Evolutionary conservation across 352 stramenopile species (phyloP), one percentile per base, ranked within the genome.

Genomic region (Poterioochromonas sp.): DNA sequence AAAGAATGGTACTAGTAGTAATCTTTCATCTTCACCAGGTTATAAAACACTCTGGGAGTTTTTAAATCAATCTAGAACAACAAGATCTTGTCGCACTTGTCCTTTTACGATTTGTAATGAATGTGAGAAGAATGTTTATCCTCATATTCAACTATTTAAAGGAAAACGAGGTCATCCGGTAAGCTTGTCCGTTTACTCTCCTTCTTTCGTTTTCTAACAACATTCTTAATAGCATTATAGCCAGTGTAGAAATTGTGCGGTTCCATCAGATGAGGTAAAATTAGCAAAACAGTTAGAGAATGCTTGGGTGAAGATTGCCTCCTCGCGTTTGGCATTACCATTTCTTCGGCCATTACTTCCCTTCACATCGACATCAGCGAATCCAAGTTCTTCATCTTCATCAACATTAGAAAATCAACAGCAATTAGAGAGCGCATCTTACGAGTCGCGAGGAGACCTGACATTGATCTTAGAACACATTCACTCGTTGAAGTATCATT

Each of bases 331-430:
- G 5, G 62, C 62, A 22, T 8, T 43, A 8, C 62, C 62, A 44
- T 71, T 71, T 29, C 41, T 71, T 12, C 15, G 62, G 32, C 62
- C 62, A 8, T 29, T 71, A 8, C 62, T 71, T 41, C 62, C 62
- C 18, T 29, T 71, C 5, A 20, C 18, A 51, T 51, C 43, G n/a
- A n/a, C n/a, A n/a, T n/a, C n/a, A 58, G 15, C 47, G 47, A 15
- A 26, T 58, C 47, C 47, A 26, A 15, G 26, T 26, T 58, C 47
- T 26, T 15, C 15, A 58, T 26, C 15, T 15, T 58, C 26, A 58
- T 58, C 47, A 58, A 58, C 47, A 26, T 15, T 26, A 58, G 47
- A 15, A 58, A 26, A 58, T 15, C 15, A 58, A 15, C 47, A 58
- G 47, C 47, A 58, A 58, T 26, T 58, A 26, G 47, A 58, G 47